phyloP scores from a whole-genome alignment of 345 rosid species.

The Citrus mangshanensis region DNA sequence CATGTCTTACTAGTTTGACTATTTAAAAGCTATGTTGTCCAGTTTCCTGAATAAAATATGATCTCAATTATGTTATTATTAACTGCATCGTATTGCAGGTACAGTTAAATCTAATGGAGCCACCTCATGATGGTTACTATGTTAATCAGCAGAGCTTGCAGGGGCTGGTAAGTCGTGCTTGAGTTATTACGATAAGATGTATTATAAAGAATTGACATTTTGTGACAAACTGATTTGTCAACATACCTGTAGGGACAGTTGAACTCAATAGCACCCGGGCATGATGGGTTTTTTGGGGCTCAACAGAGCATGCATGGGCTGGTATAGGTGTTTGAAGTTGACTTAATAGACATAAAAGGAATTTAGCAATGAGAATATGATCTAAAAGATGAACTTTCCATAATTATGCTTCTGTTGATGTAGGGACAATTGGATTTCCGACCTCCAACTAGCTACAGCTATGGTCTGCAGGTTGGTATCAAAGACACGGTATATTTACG shows the following conservation, averaged over 20 bases:
- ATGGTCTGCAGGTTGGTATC: conserved; percentile 41
- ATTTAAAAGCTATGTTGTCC: background rate
- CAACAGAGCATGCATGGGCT: conserved; percentile 46
- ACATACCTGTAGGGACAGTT: conserved; percentile 38
- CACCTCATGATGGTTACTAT: conserved; percentile 51
- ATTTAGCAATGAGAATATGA: background rate
- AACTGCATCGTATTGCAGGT: conserved; percentile 29
- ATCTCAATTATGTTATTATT: background rate
- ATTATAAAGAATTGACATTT: background rate
- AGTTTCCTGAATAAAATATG: background rate
- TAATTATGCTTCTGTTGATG: conserved; percentile 6
- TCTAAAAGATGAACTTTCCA: conserved; percentile 1
- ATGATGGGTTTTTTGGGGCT: conserved; percentile 43
- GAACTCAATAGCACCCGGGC: conserved; percentile 42
- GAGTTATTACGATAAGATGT: background rate
- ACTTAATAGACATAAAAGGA: background rate
- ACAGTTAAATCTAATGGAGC: conserved; percentile 55
- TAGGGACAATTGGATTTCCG: conserved; percentile 54
- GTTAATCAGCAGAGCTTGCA: conserved; percentile 44
- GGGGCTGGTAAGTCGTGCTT: conserved; percentile 35
- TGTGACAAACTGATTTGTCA: background rate
- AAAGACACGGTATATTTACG: background rate
- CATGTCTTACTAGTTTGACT: background rate
- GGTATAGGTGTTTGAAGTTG: conserved; percentile 26
- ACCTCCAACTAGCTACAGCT: conserved; percentile 35